A percentile compares a stretch with the other conserved stretches of the same genome.
These are phyloP conservation scores for Neofusicoccum sp. DNA, from an alignment of 2,329 filamentous ascomycete species.

Conservation along the genomic window DNA sequence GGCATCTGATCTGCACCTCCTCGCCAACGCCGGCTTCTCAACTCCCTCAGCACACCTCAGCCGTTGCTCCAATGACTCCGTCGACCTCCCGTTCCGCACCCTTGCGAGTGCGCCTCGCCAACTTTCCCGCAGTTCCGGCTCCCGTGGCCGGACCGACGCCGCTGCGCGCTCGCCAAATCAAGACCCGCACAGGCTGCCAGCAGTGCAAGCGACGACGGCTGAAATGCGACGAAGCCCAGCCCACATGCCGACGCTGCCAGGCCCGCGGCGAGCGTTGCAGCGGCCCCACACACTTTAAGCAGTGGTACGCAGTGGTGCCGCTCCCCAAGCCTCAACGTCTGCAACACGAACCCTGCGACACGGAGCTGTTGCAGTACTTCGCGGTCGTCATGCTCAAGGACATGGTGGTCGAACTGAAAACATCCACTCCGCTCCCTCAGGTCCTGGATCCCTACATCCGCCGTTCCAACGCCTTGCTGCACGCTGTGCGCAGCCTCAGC, in stretches of 20 bases:
- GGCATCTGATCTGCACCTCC: neutral
- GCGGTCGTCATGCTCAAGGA: neutral
- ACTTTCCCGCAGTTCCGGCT: neutral
- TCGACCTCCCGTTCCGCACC: neutral
- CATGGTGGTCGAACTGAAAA: neutral
- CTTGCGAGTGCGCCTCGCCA: neutral
- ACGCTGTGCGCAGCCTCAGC: neutral
- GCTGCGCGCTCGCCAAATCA: neutral
- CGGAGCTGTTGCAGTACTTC: neutral
- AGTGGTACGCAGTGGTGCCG: neutral
- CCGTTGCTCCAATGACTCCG: neutral
- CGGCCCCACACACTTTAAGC: neutral
- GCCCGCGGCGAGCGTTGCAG: conserved; percentile 10
- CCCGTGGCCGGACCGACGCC: neutral
- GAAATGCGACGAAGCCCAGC: conserved; percentile 19
- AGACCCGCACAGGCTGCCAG: conserved; percentile 13
- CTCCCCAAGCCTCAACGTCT: neutral
- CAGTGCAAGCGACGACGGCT: conserved; percentile 16
- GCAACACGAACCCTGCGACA: neutral
- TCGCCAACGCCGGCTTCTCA: neutral
- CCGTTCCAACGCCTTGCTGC: neutral
- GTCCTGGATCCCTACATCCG: neutral
- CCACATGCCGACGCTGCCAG: conserved; percentile 11
- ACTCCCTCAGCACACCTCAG: neutral
- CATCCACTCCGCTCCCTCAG: neutral